Base-by-base conservation (phyloP, 1,284 basidiomycete genomes). In the Exobasidium rhododendri region DNA sequence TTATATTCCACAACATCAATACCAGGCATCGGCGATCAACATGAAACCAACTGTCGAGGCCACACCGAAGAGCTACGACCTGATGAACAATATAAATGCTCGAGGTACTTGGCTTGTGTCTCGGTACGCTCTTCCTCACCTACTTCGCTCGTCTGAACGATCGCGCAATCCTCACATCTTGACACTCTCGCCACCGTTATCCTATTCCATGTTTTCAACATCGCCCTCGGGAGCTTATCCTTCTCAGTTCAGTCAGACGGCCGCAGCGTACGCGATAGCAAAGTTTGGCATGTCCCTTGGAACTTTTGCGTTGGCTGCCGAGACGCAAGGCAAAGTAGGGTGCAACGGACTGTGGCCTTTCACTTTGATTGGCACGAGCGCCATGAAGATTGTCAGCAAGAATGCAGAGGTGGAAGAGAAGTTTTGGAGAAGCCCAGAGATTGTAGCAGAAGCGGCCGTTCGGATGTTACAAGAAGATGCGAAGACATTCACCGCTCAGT, bases 241-340 rank as follows among this genome's bases (percentile, higher is more conserved):
- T 2, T 52, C 56, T 2, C 67, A 73, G n/a, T 59, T 74, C 43
- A 62, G 65, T 0, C 46, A 61, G 1, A 66, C 69, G 0, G 66
- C 59, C 0, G 59, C 68, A 0, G 73, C 71, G 3, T 80, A 80
- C 44, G 63, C 73, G 1, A 74, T 80, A 46, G 70, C 78, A 45
- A 80, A 80, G 54, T 61, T 74, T 40, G 78, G 70, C 32, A 80
- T 80, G 78, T 67, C 65, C 1, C 65, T 78, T 13, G 67, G 67
- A 26, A 71, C 74, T 10, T 67, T 77, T 7, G 70, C 66, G 6
- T 62, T 80, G 1, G 67, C 74, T 1, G 78, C 73, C n/a, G 76
- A 80, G 63, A 56, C 62, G 14, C n/a, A 57, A 3, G 68, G 70
- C 7, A 57, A 60, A 26, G 65, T 79, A 0, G 75, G 56, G 1